Evolutionary conservation across 768 basidiomycete genomes (phyloP), one percentile per base, ranked within the genome.

Genomic region (Lyophyllum decastes): DNA sequence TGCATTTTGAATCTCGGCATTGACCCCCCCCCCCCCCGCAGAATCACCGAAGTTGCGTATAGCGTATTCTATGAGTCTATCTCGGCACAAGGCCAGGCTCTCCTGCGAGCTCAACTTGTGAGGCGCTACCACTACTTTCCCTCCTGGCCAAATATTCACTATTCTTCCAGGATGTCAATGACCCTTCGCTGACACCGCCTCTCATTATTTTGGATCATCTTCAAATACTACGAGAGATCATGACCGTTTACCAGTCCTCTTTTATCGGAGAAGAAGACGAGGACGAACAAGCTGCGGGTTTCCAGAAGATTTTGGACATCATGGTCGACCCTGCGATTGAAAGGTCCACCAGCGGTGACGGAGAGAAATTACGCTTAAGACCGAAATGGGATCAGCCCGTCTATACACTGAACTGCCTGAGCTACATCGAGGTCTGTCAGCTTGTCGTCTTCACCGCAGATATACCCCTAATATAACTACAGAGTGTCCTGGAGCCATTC

Each of bases 1-100:
- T 26, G 21, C 2, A 17, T 26, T 8, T 25, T 19, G n/a, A 4
- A 7, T 48, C 41, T 17, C 45, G 24, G 26, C 38, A 26, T 46
- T 35, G 27, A 35, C 40, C 11, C 6, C 8, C 11, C 14, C n/a
- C 40, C 11, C 6, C 8, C 11, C 14, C n/a, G 1, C 63, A 97
- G 94, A 62, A 87, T 95, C 54, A 92, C 92, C 12, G 86, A 87
- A 2, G 75, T 85, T 16, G 86, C 95, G 1, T 92, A 93, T 71
- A 83, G 86, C 48, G 83, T 89, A 12, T 99, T 98, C 72, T 90
- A 92, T 61, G 92, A 93, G 48, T 88, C 93, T 2, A 87, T 98
- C 46, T 89, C 92, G 54, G 80, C 88, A 0, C 94, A 94, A 72
- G 91, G 93, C 1, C 85, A 90, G 27, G 84, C 85, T 3, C 70